phyloP scores from a whole-genome alignment of 1,284 basidiomycete species.

The Apiotrichum siamense region DNA sequence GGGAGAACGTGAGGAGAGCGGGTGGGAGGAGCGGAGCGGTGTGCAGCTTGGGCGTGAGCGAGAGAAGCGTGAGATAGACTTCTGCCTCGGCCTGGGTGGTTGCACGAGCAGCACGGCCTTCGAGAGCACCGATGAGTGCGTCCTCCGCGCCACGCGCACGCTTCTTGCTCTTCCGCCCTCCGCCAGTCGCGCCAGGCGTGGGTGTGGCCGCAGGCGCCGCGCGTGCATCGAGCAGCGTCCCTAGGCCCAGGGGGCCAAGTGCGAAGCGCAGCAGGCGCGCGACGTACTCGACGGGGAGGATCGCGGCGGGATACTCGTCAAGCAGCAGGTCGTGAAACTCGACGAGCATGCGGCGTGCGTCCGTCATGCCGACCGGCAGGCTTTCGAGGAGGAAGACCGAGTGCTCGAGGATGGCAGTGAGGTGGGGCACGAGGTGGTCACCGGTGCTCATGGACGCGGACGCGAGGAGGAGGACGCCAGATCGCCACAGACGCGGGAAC shows the following conservation, averaged over 20 bases:
- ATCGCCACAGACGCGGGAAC: slow-evolving; percentile 36
- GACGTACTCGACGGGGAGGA: slow-evolving; percentile 33
- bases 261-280: slow-evolving; percentile 35
- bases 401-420: slow-evolving; percentile 39
- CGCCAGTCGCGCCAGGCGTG: too few relatives aligned
- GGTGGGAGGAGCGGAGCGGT: slow-evolving; percentile 66
- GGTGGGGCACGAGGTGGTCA: slow-evolving; percentile 42
- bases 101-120: slow-evolving; percentile 53
- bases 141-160: slow-evolving; percentile 68
- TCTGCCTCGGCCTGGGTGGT: slow-evolving; percentile 54
- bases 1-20: slow-evolving; percentile 54
- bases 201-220: not conserved
- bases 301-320: slow-evolving; percentile 26
- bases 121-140: slow-evolving; percentile 59
- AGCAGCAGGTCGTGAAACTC: slow-evolving; percentile 36
- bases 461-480: slow-evolving; percentile 34
- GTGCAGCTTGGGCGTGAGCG: slow-evolving; percentile 46
- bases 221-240: slow-evolving; percentile 24
- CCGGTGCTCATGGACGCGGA: slow-evolving; percentile 25
- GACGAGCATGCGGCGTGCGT: slow-evolving; percentile 32
- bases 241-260: slow-evolving; percentile 27
- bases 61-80: slow-evolving; percentile 56
- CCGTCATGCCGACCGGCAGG: slow-evolving; percentile 26
- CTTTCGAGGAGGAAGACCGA: slow-evolving; percentile 37
- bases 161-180: slow-evolving; percentile 62